A percentile compares a stretch with the other conserved stretches of the same genome.
Conservation (phyloP, 2,329 filamentous ascomycete species). For the Talaromyces sp. region DNA sequence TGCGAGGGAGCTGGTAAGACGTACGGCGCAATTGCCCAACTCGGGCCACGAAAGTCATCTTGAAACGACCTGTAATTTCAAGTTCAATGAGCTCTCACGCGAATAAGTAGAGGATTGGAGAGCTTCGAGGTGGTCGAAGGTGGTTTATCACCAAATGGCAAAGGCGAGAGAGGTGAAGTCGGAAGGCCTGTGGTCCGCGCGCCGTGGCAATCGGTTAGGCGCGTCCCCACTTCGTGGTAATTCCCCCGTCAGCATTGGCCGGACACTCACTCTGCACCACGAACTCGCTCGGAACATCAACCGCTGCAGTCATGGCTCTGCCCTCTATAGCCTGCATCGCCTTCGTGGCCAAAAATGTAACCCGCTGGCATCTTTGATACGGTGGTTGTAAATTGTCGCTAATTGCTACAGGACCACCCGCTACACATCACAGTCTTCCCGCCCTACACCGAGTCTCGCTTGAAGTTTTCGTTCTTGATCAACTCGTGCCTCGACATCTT, state of each 20-base stretch:
- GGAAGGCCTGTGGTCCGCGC: neutral
- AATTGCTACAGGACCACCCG: slow-evolving; percentile 73
- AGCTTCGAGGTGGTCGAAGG: neutral
- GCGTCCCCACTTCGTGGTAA: neutral
- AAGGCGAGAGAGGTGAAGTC: neutral
- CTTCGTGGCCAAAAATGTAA: slow-evolving; percentile 86
- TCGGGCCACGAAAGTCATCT: slow-evolving; percentile 8
- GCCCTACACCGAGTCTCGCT: slow-evolving; percentile 56
- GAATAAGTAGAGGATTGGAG: neutral
- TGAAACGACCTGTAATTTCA: neutral
- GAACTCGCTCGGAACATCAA: neutral
- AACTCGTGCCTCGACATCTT: slow-evolving; percentile 92
- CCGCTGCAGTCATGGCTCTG: slow-evolving; percentile 34
- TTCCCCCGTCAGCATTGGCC: neutral
- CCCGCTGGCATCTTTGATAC: slow-evolving; percentile 15
- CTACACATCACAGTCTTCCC: slow-evolving; percentile 90
- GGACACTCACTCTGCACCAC: neutral
- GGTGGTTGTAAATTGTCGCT: neutral
- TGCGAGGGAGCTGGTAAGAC: slow-evolving; percentile 6
- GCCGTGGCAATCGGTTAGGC: neutral
- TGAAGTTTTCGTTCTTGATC: slow-evolving; percentile 88
- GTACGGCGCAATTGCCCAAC: slow-evolving; percentile 11
- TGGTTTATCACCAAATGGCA: neutral
- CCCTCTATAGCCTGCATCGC: slow-evolving; percentile 89
- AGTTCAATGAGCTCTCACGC: neutral